Percentiles rank a stretch among this genome's conserved stretches.
phyloP scores from a whole-genome alignment of 345 rosid species.

The Adansonia digitata region DNA sequence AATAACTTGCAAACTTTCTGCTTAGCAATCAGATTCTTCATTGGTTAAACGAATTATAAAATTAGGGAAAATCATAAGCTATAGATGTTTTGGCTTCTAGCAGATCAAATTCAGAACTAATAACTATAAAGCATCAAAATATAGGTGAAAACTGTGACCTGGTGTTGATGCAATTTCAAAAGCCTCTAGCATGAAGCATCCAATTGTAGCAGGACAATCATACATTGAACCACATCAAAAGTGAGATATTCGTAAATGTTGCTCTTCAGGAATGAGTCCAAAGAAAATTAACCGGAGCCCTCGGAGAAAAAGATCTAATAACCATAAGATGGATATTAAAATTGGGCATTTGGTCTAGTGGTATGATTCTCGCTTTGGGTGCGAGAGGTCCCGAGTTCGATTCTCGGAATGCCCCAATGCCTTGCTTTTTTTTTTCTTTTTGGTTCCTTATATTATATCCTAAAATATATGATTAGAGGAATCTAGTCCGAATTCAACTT shows the following conservation, averaged over 20 bases:
- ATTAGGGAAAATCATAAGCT: not conserved
- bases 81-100: not conserved
- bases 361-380: slow-evolving; percentile 35
- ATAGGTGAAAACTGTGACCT: not conserved
- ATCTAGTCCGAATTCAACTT: not conserved
- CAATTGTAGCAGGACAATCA: not conserved
- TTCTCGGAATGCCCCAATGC: slow-evolving; percentile 57
- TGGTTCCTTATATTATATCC: not conserved
- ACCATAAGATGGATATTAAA: not conserved
- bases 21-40: not conserved
- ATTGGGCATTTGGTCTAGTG: no score
- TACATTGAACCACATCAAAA: not conserved
- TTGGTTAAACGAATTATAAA: not conserved
- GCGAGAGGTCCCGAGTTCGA: slow-evolving; percentile 59
- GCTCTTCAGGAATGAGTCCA: not conserved
- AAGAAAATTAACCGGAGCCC: not conserved
- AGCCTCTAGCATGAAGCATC: not conserved
- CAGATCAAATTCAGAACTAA: not conserved
- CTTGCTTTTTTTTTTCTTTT: no score
- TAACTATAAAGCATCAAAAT: not conserved
- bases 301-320: not conserved
- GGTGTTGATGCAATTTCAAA: not conserved
- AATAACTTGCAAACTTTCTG: not conserved
- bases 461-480: not conserved
- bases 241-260: not conserved